Evolutionary conservation across 2,329 filamentous ascomycete genomes (phyloP).

Genomic region (Ophiobolus disseminans): DNA sequence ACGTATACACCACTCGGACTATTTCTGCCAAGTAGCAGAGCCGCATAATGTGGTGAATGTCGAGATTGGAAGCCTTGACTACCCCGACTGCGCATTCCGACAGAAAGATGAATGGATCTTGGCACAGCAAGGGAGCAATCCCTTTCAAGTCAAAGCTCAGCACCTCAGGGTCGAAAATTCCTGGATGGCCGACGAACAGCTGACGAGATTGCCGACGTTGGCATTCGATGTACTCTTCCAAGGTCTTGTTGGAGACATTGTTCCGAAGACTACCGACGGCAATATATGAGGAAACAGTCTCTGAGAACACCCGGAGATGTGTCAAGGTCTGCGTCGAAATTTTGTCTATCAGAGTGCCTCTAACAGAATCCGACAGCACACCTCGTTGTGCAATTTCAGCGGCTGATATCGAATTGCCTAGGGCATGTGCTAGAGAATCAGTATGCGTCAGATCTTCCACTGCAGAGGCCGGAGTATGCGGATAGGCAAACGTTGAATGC

Average conservation of each 20-base stretch:
- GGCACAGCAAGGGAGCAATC: constrained; percentile 64
- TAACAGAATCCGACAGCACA: constrained; percentile 70
- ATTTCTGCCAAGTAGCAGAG: constrained; percentile 92
- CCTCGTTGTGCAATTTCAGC: constrained; percentile 93
- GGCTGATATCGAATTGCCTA: constrained; percentile 86
- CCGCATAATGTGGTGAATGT: constrained; percentile 79
- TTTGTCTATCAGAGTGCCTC: constrained; percentile 79
- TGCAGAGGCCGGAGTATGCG: constrained; percentile 47
- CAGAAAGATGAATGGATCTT: constrained; percentile 81
- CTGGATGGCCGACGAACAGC: constrained; percentile 69
- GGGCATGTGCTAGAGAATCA: constrained; percentile 68
- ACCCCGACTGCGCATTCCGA: constrained; percentile 78
- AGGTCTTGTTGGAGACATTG: constrained; percentile 66
- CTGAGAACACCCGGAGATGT: constrained; percentile 85
- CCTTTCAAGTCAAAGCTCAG: constrained; percentile 54
- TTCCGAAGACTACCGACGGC: constrained; percentile 74
- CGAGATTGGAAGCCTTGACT: constrained; percentile 70
- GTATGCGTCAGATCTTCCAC: constrained; percentile 58
- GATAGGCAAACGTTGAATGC: constrained; percentile 54
- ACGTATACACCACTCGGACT: constrained; percentile 75
- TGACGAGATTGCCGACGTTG: constrained; percentile 76
- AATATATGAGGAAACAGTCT: constrained; percentile 86
- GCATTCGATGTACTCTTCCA: constrained; percentile 71
- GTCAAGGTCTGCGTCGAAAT: constrained; percentile 84
- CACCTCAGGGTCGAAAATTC: constrained; percentile 47